A percentile compares a stretch with the other conserved stretches of the same genome.
Evolutionary conservation across 2,329 filamentous ascomycete genomes (phyloP).

Genomic region (Cladorrhinum sp.): DNA sequence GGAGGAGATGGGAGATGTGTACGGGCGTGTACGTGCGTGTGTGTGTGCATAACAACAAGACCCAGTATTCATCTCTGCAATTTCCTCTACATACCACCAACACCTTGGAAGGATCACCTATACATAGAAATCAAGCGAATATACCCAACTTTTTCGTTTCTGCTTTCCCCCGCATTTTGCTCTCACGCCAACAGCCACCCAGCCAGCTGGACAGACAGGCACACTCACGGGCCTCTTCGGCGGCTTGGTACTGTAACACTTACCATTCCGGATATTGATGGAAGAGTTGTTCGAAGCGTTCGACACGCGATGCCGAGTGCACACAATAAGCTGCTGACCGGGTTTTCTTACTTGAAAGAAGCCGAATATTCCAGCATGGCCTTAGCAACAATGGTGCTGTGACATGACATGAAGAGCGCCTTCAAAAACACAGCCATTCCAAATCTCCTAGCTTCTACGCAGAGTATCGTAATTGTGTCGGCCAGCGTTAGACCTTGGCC

Average conservation of each 20-base stretch:
- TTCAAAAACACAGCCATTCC: neutral
- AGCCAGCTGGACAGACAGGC: neutral
- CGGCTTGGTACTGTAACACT: conserved; percentile 10
- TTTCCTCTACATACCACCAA: no score
- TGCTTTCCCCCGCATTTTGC: conserved; percentile 14
- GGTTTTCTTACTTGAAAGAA: no score
- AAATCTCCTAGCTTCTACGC: neutral
- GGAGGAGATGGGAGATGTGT: neutral
- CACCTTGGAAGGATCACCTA: neutral
- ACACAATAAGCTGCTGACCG: no score
- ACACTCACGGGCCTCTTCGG: conserved; percentile 9
- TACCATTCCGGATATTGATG: conserved; percentile 19
- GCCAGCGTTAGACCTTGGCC: neutral
- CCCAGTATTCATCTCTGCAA: no score
- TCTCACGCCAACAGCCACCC: neutral
- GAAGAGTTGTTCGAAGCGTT: conserved; percentile 19
- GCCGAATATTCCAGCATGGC: no score
- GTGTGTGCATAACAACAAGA: neutral
- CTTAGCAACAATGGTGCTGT: neutral
- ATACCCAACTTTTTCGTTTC: conserved; percentile 8
- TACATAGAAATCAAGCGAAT: conserved; percentile 1
- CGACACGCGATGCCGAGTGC: neutral
- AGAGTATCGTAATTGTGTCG: neutral
- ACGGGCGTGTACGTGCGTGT: neutral
- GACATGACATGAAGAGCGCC: neutral